Evolutionary conservation across 108 stramenopile genomes (phyloP), one percentile per base, ranked within the genome.

Genomic region (Cyclotella cryptica): DNA sequence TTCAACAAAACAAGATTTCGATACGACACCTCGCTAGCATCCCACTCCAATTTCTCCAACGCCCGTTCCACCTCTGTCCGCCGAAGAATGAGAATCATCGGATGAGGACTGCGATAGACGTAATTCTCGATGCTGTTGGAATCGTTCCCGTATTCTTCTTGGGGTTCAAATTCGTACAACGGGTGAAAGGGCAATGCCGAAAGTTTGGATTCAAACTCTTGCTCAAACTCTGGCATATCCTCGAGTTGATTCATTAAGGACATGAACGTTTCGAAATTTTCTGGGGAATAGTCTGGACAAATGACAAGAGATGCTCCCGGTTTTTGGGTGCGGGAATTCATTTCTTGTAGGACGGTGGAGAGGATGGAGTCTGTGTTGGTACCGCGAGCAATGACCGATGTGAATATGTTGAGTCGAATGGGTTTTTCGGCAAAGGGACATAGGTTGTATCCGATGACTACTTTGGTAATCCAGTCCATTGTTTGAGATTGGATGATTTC

Each of bases 161-260:
- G 35, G 35, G 35, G 35, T 24, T 65, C 79, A 73, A 94, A 94
- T 10, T 81, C 77, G 84, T 91, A 95, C 26, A 77, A 22, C 6
- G 94, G 94, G 76, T 95, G 94, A 69, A 95, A 95, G 12, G 92
- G 88, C 6, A 90, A 92, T 14, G 92, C 59, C 64, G 92, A 92
- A 17, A 95, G 69, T 10, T 69, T 35, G 19, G 82, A 88, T 18
- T 67, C 63, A 17, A 95, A 69, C 18, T 41, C 70, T 10, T 86
- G 74, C 45, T 71, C 66, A 28, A 86, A 52, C 30, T 90, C 88
- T 64, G 85, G 63, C 14, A 92, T 64, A 17, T 81, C 85, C 9
- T 86, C 78, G 1, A 92, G 29, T 1, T 72, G 77, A 28, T 81
- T 66, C 24, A 89, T 79, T 40, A 90, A 46, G 15, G 79, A 81